phyloP scores from a whole-genome alignment of 257 asterid genomes.

The Jaltomata sinuosa region DNA sequence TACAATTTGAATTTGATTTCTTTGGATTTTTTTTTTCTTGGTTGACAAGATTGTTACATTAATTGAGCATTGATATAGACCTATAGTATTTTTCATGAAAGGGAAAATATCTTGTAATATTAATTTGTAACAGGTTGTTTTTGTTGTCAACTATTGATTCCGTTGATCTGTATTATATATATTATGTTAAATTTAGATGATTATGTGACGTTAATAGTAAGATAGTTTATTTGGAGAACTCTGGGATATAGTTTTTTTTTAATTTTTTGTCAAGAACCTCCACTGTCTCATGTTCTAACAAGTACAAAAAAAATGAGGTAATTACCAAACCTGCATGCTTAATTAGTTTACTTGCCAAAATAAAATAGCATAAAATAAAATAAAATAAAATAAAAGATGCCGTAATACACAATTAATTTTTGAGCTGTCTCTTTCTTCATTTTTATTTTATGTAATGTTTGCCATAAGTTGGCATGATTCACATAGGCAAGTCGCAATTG shows the following conservation, averaged over 20 bases:
- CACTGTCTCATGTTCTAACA: background rate
- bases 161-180: background rate
- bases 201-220: background rate
- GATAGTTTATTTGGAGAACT: background rate
- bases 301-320: background rate
- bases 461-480: background rate
- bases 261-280: background rate
- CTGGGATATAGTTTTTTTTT: background rate
- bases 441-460: background rate
- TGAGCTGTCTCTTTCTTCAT: background rate
- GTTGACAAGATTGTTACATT: slow-evolving; percentile 7
- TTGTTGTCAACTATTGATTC: background rate
- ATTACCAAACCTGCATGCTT: background rate
- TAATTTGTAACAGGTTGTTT: slow-evolving; percentile 3
- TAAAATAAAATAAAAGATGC: background rate
- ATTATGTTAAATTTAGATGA: background rate
- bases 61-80: background rate
- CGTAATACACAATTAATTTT: background rate
- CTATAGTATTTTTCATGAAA: background rate
- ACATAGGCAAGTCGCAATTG: background rate
- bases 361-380: background rate
- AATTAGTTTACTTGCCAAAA: background rate
- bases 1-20: background rate
- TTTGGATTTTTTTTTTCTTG: background rate
- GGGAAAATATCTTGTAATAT: slow-evolving; percentile 2